phyloP scores from a whole-genome alignment of 495 filamentous ascomycete genomes.

The Achaetomiella virescens region DNA sequence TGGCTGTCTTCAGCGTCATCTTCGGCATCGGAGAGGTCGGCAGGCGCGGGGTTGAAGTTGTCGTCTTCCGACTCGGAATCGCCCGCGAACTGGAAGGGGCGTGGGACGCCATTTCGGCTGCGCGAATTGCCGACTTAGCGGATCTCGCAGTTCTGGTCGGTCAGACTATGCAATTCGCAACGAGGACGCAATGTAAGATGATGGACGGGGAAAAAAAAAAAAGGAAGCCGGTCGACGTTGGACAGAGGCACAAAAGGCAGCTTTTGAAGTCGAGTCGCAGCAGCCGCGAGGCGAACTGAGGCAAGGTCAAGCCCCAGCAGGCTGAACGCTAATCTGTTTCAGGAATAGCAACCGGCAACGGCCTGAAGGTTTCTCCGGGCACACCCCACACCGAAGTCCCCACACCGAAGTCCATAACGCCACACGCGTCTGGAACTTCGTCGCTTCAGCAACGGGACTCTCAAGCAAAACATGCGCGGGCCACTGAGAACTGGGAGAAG shows the following conservation, averaged over 20 bases:
- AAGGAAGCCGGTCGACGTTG: not conserved
- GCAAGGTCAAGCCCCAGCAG: not conserved
- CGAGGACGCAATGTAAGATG: not conserved
- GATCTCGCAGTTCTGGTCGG: not conserved
- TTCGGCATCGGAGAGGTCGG: slow-evolving; percentile 64
- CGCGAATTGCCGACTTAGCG: not conserved
- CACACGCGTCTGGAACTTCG: too few relatives aligned
- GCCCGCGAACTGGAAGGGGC: slow-evolving; percentile 21
- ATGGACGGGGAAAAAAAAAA: not conserved
- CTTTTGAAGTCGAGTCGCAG: slow-evolving; percentile 9
- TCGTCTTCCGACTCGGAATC: slow-evolving; percentile 71
- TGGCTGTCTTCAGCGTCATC: slow-evolving; percentile 7
- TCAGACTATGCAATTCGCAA: not conserved
- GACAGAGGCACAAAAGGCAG: slow-evolving; percentile 4
- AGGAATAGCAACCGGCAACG: not conserved
- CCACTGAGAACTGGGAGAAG: too few relatives aligned
- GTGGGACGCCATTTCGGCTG: slow-evolving; percentile 26
- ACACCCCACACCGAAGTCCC: not conserved
- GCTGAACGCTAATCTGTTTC: not conserved
- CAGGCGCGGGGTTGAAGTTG: slow-evolving; percentile 70
- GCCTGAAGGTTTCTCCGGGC: slow-evolving; percentile 8
- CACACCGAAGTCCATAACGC: too few relatives aligned
- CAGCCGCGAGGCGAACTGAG: slow-evolving; percentile 4
- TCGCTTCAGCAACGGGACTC: too few relatives aligned
- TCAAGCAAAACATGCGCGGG: too few relatives aligned